Conservation (phyloP, 345 rosid genomes). For the Gynandropsis gynandra region DNA sequence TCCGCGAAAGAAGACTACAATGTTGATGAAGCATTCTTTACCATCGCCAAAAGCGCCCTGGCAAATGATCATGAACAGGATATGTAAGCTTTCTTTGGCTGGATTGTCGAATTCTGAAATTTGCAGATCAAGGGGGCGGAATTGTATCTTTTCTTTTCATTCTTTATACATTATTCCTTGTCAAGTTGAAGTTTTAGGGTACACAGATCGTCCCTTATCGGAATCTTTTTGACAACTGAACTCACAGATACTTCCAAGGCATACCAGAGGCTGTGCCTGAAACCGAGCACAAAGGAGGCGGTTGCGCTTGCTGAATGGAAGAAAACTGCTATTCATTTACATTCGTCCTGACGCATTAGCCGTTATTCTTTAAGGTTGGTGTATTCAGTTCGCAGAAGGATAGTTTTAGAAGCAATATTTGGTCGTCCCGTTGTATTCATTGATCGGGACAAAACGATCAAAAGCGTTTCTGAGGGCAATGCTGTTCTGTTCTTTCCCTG, state of each 20-base stretch:
- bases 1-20: conserved; percentile 73
- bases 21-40: conserved; percentile 70
- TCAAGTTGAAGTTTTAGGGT: too few relatives aligned
- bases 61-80: conserved; percentile 50
- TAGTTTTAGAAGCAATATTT: conserved; percentile 23
- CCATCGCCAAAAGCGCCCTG: conserved; percentile 56
- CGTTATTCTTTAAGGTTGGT: conserved; percentile 20
- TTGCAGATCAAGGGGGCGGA: not conserved
- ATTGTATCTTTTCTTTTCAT: conserved; percentile 1
- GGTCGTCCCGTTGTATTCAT: conserved; percentile 23
- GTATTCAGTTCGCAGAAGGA: conserved; percentile 21
- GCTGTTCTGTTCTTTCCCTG: not conserved
- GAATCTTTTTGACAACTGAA: not conserved
- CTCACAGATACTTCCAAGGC: conserved; percentile 58
- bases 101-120: conserved; percentile 1
- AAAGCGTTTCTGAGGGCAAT: conserved; percentile 19
- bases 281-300: conserved; percentile 55
- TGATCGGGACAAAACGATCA: conserved; percentile 26
- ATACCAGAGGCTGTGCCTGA: conserved; percentile 61
- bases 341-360: conserved; percentile 13
- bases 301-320: conserved; percentile 58
- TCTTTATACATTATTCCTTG: too few relatives aligned
- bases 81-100: conserved; percentile 35
- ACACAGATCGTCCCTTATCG: not conserved
- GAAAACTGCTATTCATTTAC: conserved; percentile 13